Evolutionary conservation across 78 protist genomes (phyloP), one percentile per base, ranked within the genome.

Genomic region (Guillardia theta): DNA sequence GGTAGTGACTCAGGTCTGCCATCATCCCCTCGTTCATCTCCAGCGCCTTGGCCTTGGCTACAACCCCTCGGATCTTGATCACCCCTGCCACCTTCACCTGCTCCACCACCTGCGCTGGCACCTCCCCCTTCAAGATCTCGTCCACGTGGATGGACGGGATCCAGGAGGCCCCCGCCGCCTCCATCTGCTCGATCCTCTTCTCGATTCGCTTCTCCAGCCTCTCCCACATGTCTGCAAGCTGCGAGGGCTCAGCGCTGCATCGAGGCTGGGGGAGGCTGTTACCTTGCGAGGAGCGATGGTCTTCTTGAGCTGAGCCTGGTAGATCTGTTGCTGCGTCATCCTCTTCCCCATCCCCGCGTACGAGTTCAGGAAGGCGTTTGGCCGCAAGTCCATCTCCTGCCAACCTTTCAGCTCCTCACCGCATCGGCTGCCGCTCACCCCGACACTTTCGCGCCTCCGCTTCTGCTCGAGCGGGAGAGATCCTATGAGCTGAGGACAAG

Each of bases 251-350:
- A n/a, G n/a, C n/a, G n/a, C n/a, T n/a, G n/a, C n/a, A n/a, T n/a
- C n/a, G n/a, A n/a, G n/a, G n/a, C n/a, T n/a, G n/a, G n/a, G n/a
- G n/a, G n/a, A n/a, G n/a, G n/a, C n/a, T n/a, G n/a, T n/a, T n/a
- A n/a, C n/a, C n/a, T 78, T 78, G 19, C 53, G 50, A 8, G 90
- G 90, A 0, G 90, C 24, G 30, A 78, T 6, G 45, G 10, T 50
- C 45, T 43, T 37, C 50, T 78, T 78, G 90, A 78, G 90, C 90
- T 78, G 90, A 15, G 90, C 90, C 48, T 78, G 90, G 3, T 43
- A 78, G 90, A 78, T 78, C 41, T 78, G 90, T 4, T 18, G 90
- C 90, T 78, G 90, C 53, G 53, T 78, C 44, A 43, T 78, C 43
- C 90, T 46, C 24, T 36, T 18, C 24, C 39, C 39, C 48, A 43